Base-by-base conservation (phyloP, 331 rosid genomes). In the Spiraea crenata region DNA sequence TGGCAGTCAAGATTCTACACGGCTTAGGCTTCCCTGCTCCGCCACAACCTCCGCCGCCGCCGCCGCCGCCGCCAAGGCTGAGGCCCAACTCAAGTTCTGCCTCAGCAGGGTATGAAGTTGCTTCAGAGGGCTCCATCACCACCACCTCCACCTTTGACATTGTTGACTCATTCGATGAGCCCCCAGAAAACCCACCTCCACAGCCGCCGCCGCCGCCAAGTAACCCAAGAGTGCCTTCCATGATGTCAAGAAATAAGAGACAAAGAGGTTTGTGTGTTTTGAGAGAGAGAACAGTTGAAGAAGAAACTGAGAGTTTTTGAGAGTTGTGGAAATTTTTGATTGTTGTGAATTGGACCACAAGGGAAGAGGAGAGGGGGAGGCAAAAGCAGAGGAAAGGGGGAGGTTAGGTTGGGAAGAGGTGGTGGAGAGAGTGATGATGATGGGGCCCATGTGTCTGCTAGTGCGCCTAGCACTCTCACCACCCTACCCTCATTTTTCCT, bases 361-460 rank as follows among this genome's bases (percentile, higher is more conserved):
- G 47, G 76, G 16, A 67, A 71, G 65, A 40, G 64, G 51, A 47
- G 71, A 65, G 63, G 57, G 57, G 66, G 60, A 35, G 13, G 5
- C 16, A 39, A 35, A 16, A 13, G 76, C 11, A 40, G 67, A 47
- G 61, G 37, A 52, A 57, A 57, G 62, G 49, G 63, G 70, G 20
- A 74, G 39, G 44, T 69, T 66, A 38, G 74, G 82, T 16, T 71
- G 64, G 37, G 31, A 25, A 41, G 48, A 70, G 79, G 65, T 76
- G 87, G 84, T 72, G 89, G 79, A 77, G 75, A 61, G 63, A 81
- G 82, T 85, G 90, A 88, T 88, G 84, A 62, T 58, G 72, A 65
- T 83, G 86, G 93, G 85, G 5, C 85, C 93, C 84, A 63, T 42
- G 37, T 85, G 88, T 85, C 87, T 82, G 75, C 76, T 78, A 73